A percentile compares a stretch with the other conserved stretches of the same genome.
These are phyloP conservation scores for Xylaria bambusicola DNA, from an alignment of 495 filamentous ascomycete species.

Conservation along the genomic window DNA sequence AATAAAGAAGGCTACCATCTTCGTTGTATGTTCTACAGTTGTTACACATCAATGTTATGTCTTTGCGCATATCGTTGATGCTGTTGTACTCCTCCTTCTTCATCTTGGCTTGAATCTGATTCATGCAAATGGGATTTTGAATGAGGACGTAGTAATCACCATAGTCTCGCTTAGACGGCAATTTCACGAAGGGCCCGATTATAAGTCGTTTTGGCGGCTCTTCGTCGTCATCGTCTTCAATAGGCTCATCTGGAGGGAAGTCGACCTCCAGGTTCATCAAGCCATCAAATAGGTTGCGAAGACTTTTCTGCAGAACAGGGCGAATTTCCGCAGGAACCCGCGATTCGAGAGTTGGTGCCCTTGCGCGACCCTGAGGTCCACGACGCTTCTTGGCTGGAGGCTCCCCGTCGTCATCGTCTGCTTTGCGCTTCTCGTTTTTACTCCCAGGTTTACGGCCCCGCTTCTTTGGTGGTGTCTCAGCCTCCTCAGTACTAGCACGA, in stretches of 20 bases:
- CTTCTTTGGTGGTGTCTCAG: slow-evolving; percentile 62
- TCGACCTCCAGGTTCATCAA: slow-evolving; percentile 79
- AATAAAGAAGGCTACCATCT: slow-evolving; percentile 84
- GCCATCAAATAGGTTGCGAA: slow-evolving; percentile 72
- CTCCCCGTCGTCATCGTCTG: slow-evolving; percentile 77
- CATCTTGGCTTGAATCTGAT: slow-evolving; percentile 88
- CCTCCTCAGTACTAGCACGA: slow-evolving; percentile 74
- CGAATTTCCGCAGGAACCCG: slow-evolving; percentile 52
- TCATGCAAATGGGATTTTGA: slow-evolving; percentile 87
- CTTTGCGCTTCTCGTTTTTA: slow-evolving; percentile 80
- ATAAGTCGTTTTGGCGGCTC: slow-evolving; percentile 64
- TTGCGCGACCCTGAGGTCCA: slow-evolving; percentile 66
- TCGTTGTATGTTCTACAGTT: slow-evolving; percentile 97
- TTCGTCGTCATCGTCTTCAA: slow-evolving; percentile 55
- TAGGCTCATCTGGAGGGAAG: slow-evolving; percentile 50
- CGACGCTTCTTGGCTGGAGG: slow-evolving; percentile 77
- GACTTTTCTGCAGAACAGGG: slow-evolving; percentile 68
- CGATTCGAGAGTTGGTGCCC: slow-evolving; percentile 45
- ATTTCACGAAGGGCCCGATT: slow-evolving; percentile 91
- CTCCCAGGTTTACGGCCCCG: slow-evolving; percentile 77
- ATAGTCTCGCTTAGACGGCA: slow-evolving; percentile 83
- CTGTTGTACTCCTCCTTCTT: slow-evolving; percentile 88
- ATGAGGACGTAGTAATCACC: slow-evolving; percentile 95
- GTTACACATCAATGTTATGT: slow-evolving; percentile 79
- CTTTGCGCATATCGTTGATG: slow-evolving; percentile 75